These are phyloP conservation scores for Meyerozyma smithsonii DNA, from an alignment of 1,139 yeast species.

Conservation along the genomic window DNA sequence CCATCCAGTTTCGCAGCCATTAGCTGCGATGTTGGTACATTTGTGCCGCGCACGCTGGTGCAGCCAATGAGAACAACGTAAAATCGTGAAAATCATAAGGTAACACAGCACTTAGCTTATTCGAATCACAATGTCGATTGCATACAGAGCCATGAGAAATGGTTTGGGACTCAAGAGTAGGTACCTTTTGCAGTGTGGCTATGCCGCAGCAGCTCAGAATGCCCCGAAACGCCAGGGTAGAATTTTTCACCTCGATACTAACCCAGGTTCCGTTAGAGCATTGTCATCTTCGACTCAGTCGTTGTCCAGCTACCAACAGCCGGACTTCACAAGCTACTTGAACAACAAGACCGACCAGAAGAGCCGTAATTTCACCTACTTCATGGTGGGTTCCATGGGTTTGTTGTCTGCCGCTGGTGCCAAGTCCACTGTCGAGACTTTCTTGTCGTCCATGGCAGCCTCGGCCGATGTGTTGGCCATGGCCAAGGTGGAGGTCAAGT, in stretches of 20 bases:
- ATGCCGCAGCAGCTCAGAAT: not conserved
- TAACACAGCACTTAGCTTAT: not conserved
- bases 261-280: constrained; percentile 18
- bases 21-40: not conserved
- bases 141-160: constrained; percentile 52
- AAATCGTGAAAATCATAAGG: constrained; percentile 9
- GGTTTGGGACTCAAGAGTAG: constrained; percentile 42
- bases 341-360: constrained; percentile 69
- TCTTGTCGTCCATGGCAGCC: constrained; percentile 91
- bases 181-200: constrained; percentile 11
- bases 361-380: constrained; percentile 84
- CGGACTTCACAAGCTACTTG: constrained; percentile 82
- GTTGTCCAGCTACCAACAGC: constrained; percentile 83
- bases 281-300: constrained; percentile 46
- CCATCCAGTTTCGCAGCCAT: not conserved
- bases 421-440: constrained; percentile 95
- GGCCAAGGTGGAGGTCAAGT: constrained; percentile 98
- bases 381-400: constrained; percentile 98
- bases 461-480: constrained; percentile 98
- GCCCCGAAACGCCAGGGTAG: not conserved
- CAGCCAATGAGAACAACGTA: constrained; percentile 22
- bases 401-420: constrained; percentile 94
- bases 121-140: constrained; percentile 19
- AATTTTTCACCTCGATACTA: constrained; percentile 1
- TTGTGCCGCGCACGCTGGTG: constrained; percentile 6